phyloP scores from a whole-genome alignment of 257 asterid genomes.

The Gentiana macrophylla region DNA sequence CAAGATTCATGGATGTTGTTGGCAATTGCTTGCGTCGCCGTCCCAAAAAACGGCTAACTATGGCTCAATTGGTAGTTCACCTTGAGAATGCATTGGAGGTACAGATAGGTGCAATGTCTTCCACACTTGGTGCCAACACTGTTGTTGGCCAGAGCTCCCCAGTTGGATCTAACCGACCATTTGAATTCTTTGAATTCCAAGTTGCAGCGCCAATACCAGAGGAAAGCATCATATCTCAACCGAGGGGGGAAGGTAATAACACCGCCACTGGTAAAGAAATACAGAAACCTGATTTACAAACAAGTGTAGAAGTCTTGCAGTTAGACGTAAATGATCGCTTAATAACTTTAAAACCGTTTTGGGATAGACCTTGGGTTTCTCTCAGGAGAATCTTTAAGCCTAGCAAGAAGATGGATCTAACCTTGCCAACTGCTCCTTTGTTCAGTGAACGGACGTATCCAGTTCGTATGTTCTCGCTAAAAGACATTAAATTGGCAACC shows the following conservation, averaged over 20 bases:
- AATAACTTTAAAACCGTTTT: not conserved
- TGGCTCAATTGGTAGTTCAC: conserved; percentile 9
- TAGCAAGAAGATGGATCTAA: not conserved
- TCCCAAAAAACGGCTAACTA: no score
- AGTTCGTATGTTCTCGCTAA: conserved; percentile 5
- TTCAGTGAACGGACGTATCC: no score
- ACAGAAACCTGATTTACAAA: not conserved
- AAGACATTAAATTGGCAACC: conserved; percentile 2
- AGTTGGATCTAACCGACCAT: not conserved
- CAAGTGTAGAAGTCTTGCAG: not conserved
- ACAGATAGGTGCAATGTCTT: not conserved
- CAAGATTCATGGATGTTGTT: no score
- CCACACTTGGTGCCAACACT: not conserved
- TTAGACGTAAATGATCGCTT: not conserved
- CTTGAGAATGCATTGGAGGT: conserved; percentile 8
- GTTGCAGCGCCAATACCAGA: not conserved
- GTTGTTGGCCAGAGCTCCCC: not conserved
- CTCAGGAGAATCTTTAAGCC: no score
- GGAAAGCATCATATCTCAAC: not conserved
- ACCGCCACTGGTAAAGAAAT: not conserved
- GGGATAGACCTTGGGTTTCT: no score
- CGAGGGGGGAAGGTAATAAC: not conserved
- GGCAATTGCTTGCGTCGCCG: no score
- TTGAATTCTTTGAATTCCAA: not conserved
- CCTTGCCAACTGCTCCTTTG: not conserved